Conservation (phyloP, 257 asterid genomes). For the Primulina huaijiensis region DNA sequence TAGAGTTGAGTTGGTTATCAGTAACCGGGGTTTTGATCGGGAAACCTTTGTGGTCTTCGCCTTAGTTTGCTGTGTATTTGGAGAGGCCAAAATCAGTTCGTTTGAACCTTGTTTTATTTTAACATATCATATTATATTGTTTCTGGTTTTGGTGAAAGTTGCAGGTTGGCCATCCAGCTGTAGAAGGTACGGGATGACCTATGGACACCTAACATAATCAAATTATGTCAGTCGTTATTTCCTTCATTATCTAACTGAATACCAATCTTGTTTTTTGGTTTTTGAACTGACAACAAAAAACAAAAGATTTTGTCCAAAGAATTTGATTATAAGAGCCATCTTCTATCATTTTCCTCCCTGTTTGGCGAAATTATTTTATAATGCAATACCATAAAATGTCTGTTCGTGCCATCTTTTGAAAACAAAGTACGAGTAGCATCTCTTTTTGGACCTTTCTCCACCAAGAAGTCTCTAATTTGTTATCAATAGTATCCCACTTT, state of each 20-base stretch:
- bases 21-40: too few relatives aligned
- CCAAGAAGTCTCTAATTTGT: neutral
- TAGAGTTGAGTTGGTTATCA: too few relatives aligned
- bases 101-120: too few relatives aligned
- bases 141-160: too few relatives aligned
- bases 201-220: too few relatives aligned
- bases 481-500: conserved; percentile 4
- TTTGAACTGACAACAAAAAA: conserved; percentile 21
- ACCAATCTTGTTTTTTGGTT: neutral
- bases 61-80: too few relatives aligned
- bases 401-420: neutral
- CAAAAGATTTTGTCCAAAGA: conserved; percentile 6
- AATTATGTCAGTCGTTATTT: neutral
- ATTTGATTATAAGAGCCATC: neutral
- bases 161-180: too few relatives aligned
- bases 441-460: neutral
- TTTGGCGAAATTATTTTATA: neutral
- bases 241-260: neutral
- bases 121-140: too few relatives aligned
- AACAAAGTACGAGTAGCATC: neutral
- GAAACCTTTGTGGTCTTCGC: too few relatives aligned
- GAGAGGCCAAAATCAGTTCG: too few relatives aligned
- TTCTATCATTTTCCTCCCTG: conserved; percentile 15
- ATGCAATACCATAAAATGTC: neutral
- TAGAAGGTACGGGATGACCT: too few relatives aligned